Evolutionary conservation across 192 early-diverging fungal genomes (phyloP).

Genomic region (Coemansia sp.): DNA sequence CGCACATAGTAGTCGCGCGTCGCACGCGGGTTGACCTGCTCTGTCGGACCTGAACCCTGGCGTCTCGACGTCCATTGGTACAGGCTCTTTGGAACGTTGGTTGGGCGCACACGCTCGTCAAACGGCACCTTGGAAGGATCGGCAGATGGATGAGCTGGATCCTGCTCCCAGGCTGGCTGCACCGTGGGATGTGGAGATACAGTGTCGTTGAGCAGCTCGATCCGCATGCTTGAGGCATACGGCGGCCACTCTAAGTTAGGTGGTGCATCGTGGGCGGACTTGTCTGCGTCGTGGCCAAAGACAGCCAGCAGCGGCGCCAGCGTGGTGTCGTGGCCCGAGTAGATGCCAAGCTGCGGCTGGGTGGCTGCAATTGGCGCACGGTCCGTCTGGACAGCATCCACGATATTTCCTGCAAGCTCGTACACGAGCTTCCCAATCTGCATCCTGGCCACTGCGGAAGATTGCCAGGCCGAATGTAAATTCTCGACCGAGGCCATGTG

Average conservation of each 20-base stretch:
- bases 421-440: constrained; percentile 30
- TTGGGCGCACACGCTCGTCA: constrained; percentile 28
- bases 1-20: constrained; percentile 51
- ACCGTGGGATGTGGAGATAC: constrained; percentile 21
- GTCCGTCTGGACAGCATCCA: constrained; percentile 28
- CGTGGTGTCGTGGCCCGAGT: constrained; percentile 53
- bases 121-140: constrained; percentile 21
- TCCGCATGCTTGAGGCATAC: constrained; percentile 37
- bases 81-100: constrained; percentile 32
- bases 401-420: constrained; percentile 35
- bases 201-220: constrained; percentile 47
- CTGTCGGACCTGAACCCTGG: background rate
- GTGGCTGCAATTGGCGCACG: constrained; percentile 9
- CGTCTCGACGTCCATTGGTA: constrained; percentile 29
- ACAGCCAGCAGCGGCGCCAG: constrained; percentile 41
- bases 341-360: constrained; percentile 18
- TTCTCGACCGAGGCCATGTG: constrained; percentile 21
- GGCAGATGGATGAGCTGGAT: constrained; percentile 16
- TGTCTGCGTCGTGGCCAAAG: constrained; percentile 20
- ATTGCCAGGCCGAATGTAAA: constrained; percentile 18
- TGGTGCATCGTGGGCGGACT: background rate
- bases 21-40: constrained; percentile 24
- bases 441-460: constrained; percentile 28
- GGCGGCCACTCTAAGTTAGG: constrained; percentile 28
- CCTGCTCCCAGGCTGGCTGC: constrained; percentile 38